phyloP scores from a whole-genome alignment of 371 early-diverging fungal genomes.

The Batkoa obscura region DNA sequence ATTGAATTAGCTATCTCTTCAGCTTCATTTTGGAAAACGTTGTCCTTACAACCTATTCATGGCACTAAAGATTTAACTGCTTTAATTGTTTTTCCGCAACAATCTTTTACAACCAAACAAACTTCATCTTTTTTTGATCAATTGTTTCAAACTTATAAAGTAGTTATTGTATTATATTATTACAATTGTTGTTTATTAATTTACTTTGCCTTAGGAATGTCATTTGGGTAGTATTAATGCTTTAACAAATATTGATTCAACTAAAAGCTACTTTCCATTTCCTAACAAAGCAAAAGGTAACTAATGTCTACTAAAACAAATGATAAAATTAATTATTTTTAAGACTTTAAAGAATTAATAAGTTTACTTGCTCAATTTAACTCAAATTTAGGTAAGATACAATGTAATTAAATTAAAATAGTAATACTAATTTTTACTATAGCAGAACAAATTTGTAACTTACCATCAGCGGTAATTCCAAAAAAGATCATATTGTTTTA shows the following conservation, averaged over 20 bases:
- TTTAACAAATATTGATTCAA: not conserved
- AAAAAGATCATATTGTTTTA: not conserved
- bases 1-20: not conserved
- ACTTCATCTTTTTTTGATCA: not conserved
- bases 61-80: not conserved
- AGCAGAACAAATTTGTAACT: not conserved
- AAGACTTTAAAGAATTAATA: not conserved
- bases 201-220: not conserved
- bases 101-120: not conserved
- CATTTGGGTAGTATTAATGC: not conserved
- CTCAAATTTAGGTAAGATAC: not conserved
- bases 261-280: not conserved
- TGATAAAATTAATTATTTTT: not conserved
- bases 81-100: not conserved
- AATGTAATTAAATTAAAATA: not conserved
- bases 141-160: not conserved
- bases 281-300: not conserved
- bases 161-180: too few species aligned
- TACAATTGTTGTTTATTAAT: not conserved
- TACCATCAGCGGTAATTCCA: not conserved
- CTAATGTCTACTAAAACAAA: not conserved
- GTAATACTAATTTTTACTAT: not conserved
- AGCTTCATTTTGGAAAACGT: constrained; percentile 1
- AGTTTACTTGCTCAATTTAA: not conserved
- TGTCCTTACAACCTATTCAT: not conserved